Evolutionary conservation across 2,329 filamentous ascomycete genomes (phyloP).

Genomic region (Penicillium sp.): DNA sequence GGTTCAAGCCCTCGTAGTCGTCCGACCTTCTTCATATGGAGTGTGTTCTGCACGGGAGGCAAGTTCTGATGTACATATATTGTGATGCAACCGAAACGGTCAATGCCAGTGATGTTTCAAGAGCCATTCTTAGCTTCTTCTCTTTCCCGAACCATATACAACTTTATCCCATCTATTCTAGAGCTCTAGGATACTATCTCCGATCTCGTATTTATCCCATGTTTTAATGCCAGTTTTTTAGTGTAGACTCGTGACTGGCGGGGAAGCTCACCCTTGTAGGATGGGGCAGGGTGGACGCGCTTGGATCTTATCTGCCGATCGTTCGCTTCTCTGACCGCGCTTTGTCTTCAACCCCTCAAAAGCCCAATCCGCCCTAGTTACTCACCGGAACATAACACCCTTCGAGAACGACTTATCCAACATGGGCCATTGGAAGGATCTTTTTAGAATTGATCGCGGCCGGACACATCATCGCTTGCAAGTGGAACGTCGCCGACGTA

Average conservation of each 20-base stretch:
- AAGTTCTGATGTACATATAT: constrained; percentile 43
- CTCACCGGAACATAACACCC: background rate
- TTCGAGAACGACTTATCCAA: background rate
- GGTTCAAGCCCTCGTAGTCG: constrained; percentile 19
- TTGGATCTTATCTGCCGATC: constrained; percentile 14
- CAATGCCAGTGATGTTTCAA: constrained; percentile 32
- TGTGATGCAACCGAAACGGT: constrained; percentile 31
- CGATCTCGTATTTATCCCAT: too few relatives aligned
- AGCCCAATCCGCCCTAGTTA: background rate
- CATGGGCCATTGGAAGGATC: constrained; percentile 45
- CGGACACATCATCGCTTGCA: constrained; percentile 36
- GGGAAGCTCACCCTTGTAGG: too few relatives aligned
- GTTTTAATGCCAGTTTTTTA: too few relatives aligned
- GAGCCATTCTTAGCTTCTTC: constrained; percentile 5
- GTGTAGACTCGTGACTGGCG: too few relatives aligned
- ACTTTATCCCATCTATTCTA: too few relatives aligned
- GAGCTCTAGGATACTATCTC: too few relatives aligned
- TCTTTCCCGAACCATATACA: background rate
- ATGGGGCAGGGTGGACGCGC: too few relatives aligned
- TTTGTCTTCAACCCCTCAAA: background rate
- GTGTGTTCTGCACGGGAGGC: constrained; percentile 24
- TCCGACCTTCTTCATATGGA: constrained; percentile 6
- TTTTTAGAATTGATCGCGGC: constrained; percentile 35
- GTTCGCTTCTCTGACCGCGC: constrained; percentile 1
- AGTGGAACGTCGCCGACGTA: constrained; percentile 48